Base-by-base conservation (phyloP, 257 asterid genomes). In the Solanum tacnaense region DNA sequence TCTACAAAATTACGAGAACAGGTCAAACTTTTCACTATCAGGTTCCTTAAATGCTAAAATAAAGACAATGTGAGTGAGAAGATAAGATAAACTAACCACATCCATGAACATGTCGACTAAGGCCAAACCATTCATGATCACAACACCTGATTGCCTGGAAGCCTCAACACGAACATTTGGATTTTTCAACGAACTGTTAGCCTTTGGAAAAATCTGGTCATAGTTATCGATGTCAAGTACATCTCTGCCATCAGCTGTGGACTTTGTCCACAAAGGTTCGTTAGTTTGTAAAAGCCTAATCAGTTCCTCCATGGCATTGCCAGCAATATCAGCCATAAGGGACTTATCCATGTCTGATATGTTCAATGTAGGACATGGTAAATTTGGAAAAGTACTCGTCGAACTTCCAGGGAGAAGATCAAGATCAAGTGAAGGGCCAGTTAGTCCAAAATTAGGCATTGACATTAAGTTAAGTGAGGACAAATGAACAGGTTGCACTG, bases 101-200 rank as follows among this genome's bases (percentile, higher is more conserved):
- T 97, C 98, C 94, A 97, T 89, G 41, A 97, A 91, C 96, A 95
- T 94, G 86, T 96, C 98, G 0, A 94, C 98, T 90, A 97, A 89
- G 0, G 98, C 92, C 87, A 92, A 76, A 34, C 91, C 92, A 87
- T 97, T 94, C 98, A 95, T 96, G 20, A 94, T 94, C 38, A 97
- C 98, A 6, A 97, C 97, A 7, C 98, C 99, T 0, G 98, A 94
- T 49, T 93, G 95, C 34, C 97, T 91, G 0, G 99, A 95, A 25
- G 98, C 95, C 89, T 97, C 99, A 13, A 92, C 76, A 21, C 93
- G 86, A 25, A 90, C 21, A 83, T 89, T 92, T 34, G 98, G 94
- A 88, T 93, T 93, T 31, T 93, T 97, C 98, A 95, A 83, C 88
- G 92, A 94, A 83, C 85, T 84, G 78, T 91, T 92, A 39, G 93